Base-by-base conservation (phyloP, 2,329 filamentous ascomycete genomes). In the Helotiales sp. region DNA sequence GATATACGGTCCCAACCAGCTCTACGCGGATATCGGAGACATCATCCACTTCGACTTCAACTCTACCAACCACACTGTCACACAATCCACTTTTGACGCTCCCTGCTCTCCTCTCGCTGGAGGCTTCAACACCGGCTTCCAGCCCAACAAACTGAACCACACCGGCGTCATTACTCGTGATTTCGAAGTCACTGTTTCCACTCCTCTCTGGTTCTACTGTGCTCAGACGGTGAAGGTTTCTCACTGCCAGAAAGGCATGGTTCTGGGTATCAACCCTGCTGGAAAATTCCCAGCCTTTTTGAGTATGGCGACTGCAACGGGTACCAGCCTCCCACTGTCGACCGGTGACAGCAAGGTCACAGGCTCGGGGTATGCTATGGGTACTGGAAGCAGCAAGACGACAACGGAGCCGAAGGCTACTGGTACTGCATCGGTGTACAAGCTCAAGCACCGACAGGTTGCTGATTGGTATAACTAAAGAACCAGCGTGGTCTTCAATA, bases 31-130 rank as follows among this genome's bases (percentile, higher is more conserved):
- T 40, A 73, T 87, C 1, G 87, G 88, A 52, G 88, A 91, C 71
- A 84, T 83, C 67, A 81, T 91, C 65, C 74, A 87, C 71, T 91
- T 91, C 74, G 81, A 82, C 64, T 91, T 91, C 78, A 78, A 87
- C 72, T 80, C 81, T 66, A 78, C 81, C 72, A 91, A 90, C 79
- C 88, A 91, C 78, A 89, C 86, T 22, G 85, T 83, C 55, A 88
- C 87, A 1, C 87, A 91, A 73, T 90, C 87, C 31, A 76, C 79
- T 15, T 90, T 91, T 66, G 77, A 77, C 50, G 76, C 76, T 2
- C 88, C 88, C 9, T 91, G 88, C 74, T 77, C 71, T 1, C 74
- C 79, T 53, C 79, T 76, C 4, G 50, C 50, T 12, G 81, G 80
- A 48, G 87, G 87, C 57, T 83, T 88, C 76, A 85, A 90, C 76